These are phyloP conservation scores for Russula vinacea DNA, from an alignment of 768 basidiomycete species.

Conservation along the genomic window DNA sequence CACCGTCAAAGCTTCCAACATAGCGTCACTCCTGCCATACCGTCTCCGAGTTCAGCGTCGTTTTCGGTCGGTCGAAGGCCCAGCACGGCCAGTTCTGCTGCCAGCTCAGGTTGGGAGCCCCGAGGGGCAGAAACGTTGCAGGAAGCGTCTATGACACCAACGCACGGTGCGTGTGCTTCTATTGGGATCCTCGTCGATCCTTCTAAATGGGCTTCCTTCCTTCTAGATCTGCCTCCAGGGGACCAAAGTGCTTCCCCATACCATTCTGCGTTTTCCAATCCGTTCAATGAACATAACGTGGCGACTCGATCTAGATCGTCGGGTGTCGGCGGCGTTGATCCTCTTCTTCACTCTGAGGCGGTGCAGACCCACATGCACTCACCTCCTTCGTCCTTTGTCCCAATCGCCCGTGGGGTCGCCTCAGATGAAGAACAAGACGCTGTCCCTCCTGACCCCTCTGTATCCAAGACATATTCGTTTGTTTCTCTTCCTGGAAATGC, in stretches of 20 bases:
- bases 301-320: slow-evolving; percentile 22
- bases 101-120: slow-evolving; percentile 26
- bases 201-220: slow-evolving; percentile 16
- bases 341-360: slow-evolving; percentile 19
- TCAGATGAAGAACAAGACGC: slow-evolving; percentile 32
- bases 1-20: slow-evolving; percentile 24
- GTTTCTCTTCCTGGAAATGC: slow-evolving; percentile 77
- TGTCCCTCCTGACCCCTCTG: slow-evolving; percentile 22
- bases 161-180: slow-evolving; percentile 15
- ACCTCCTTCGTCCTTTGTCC: slow-evolving; percentile 21
- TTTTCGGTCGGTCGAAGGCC: slow-evolving; percentile 24
- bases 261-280: slow-evolving; percentile 18
- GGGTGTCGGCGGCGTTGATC: slow-evolving; percentile 9
- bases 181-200: slow-evolving; percentile 25
- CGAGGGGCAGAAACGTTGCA: slow-evolving; percentile 17
- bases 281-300: slow-evolving; percentile 15
- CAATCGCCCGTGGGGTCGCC: slow-evolving; percentile 24
- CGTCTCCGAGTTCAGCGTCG: slow-evolving; percentile 16
- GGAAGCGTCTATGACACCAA: slow-evolving; percentile 8
- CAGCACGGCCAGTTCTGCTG: slow-evolving; percentile 25
- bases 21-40: slow-evolving; percentile 6
- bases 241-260: slow-evolving; percentile 20
- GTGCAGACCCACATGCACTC: slow-evolving; percentile 21
- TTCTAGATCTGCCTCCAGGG: slow-evolving; percentile 25
- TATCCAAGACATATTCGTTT: slow-evolving; percentile 72